Base-by-base conservation (phyloP, 2,329 filamentous ascomycete genomes). In the Blastomyces gilchristii region DNA sequence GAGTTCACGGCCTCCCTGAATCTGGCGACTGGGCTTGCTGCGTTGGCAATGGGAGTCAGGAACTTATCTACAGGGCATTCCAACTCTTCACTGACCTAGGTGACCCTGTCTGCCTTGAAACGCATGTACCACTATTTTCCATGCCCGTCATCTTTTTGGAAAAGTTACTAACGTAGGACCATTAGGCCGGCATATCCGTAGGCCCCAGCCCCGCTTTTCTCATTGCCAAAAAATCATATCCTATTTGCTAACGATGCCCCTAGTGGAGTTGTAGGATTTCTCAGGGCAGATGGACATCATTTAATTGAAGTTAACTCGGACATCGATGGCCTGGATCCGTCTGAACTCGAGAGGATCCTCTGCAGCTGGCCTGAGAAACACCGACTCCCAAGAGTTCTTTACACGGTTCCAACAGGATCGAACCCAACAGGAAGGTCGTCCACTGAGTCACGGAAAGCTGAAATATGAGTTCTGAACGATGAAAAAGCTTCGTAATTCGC, bases 11-110 rank as follows among this genome's bases (percentile, higher is more conserved):
- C 1, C 47, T 60, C 28, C 28, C 3, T 28, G 45, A 37, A 37
- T n/a, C 37, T 37, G 31, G 52, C 16, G 39, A 50, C 43, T 60
- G 58, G 58, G 58, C 22, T 22, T 60, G 58, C 22, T 60, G 58
- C 31, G 58, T 60, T 25, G 58, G 58, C 12, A 60, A 60, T 50
- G 58, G 58, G 8, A 60, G 58, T n/a, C 58, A 60, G 39, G 58
- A 60, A 41, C 58, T 60, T 28, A 60, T 60, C 12, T 22, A 60
- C n/a, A 60, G 58, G n/a, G 58, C 18, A 28, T 60, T 60, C 22
- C 58, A 60, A 31, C 43, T 52, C 58, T 60, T 60, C 58, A 50
- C 58, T 22, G 58, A 60, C 22, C 45, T 49, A 22, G 58, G 58
- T 25, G 58, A 60, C 8, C 58, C 58, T 28, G 58, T 60, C 39